Evolutionary conservation across 768 basidiomycete species (phyloP).

Genomic region (Vararia minispora): DNA sequence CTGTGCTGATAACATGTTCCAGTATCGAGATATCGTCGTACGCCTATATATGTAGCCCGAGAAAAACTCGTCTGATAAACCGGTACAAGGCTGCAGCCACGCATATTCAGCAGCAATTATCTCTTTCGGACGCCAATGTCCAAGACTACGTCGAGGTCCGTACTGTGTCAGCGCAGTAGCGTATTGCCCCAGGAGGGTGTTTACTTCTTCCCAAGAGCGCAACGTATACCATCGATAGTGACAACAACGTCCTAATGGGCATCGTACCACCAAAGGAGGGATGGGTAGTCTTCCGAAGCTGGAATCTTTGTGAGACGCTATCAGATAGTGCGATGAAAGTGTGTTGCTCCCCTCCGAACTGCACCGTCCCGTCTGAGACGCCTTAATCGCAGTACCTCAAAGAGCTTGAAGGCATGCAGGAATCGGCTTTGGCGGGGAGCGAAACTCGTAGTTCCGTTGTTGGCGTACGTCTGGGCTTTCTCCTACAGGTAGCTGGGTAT

Average conservation of each 20-base stretch:
- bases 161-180: too few relatives aligned
- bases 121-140: slow-evolving; percentile 8
- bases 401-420: slow-evolving; percentile 10
- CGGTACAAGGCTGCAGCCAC: slow-evolving; percentile 8
- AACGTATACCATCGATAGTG: slow-evolving; percentile 11
- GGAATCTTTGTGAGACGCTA: slow-evolving; percentile 11
- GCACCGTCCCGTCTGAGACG: background rate
- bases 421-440: slow-evolving; percentile 2
- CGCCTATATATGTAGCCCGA: background rate
- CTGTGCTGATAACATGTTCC: background rate
- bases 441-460: too few relatives aligned
- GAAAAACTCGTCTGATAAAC: too few relatives aligned
- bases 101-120: slow-evolving; percentile 11
- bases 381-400: slow-evolving; percentile 9
- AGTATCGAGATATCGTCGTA: slow-evolving; percentile 12
- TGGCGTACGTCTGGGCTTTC: too few relatives aligned
- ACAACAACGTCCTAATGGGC: slow-evolving; percentile 11
- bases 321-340: slow-evolving; percentile 9
- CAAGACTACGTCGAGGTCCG: slow-evolving; percentile 15
- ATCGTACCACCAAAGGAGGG: slow-evolving; percentile 8
- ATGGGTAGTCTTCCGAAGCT: slow-evolving; percentile 11
- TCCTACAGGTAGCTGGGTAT: background rate
- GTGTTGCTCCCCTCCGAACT: too few relatives aligned
- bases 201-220: slow-evolving; percentile 6
- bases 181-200: too few relatives aligned